Base-by-base conservation (phyloP, 2,329 filamentous ascomycete genomes). In the Aspergillus sp. region DNA sequence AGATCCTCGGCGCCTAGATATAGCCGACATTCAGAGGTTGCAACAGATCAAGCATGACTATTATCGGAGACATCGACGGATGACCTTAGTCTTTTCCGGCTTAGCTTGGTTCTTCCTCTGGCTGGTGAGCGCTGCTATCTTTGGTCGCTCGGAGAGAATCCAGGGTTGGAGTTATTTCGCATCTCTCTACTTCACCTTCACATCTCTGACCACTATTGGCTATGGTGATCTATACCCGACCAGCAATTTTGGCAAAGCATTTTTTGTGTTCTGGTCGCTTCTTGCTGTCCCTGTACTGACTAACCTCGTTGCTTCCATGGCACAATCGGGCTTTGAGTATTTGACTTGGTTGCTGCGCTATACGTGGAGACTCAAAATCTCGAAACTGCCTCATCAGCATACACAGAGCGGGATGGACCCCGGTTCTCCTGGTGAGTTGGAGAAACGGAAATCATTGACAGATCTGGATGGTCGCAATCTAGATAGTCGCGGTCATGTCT, bases 221-320 rank as follows among this genome's bases (percentile, higher is more conserved):
- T 83, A 83, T 56, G 80, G 81, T 23, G 79, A 82, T 56, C 68
- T 74, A 19, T 66, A 68, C 1, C 76, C 75, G 0, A 64, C 68
- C 13, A 77, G 73, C 47, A 82, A 81, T 56, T 72, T 76, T 11
- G 78, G 78, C 7, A 80, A 77, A 58, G 72, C 78, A 1, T 82
- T 83, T 58, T 83, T 82, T 59, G 78, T 83, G 1, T 76, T 83
- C 54, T 83, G 81, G 81, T 78, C 77, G 13, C 63, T 83, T 4
- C 67, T 83, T 7, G 80, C 80, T 0, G 74, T 83, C 0, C 80
- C 81, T 0, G 78, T 78, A 0, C 69, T 83, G 43, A 82, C 81
- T 17, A 38, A 38, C 16, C 34, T 38, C 14, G 34, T 38, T 38
- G 16, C 34, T 17, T 6, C 34, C 11, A 38, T 38, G 34, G 34